These are phyloP conservation scores for Leccinum aurantiacum DNA, from an alignment of 768 basidiomycete species.

Conservation along the genomic window DNA sequence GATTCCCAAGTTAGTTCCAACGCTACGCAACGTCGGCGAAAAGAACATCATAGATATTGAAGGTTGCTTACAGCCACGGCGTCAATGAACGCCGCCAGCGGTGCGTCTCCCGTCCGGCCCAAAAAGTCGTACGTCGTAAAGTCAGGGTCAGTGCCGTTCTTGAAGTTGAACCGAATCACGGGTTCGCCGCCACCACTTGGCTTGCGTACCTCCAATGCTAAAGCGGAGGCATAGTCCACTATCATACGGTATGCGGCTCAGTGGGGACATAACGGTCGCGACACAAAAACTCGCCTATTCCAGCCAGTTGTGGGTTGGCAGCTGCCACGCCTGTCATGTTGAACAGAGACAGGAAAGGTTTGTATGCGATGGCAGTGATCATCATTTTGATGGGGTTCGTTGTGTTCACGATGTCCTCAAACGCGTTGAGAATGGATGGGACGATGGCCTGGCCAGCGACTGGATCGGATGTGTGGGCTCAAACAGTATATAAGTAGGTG, in stretches of 20 bases:
- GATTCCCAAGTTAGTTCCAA: neutral
- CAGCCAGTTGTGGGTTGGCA: slow-evolving; percentile 51
- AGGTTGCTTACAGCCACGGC: slow-evolving; percentile 35
- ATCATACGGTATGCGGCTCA: neutral
- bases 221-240: slow-evolving; percentile 64
- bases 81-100: slow-evolving; percentile 51
- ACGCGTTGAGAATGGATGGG: slow-evolving; percentile 55
- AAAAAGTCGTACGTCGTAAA: slow-evolving; percentile 53
- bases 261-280: neutral
- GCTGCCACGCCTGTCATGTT: slow-evolving; percentile 66
- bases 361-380: slow-evolving; percentile 67
- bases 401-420: slow-evolving; percentile 50
- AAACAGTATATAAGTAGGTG: neutral
- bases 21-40: neutral
- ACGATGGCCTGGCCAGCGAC: slow-evolving; percentile 68
- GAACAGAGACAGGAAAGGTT: slow-evolving; percentile 76
- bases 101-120: slow-evolving; percentile 47
- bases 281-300: slow-evolving; percentile 45
- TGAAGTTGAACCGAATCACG: slow-evolving; percentile 63
- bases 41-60: neutral
- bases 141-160: slow-evolving; percentile 54
- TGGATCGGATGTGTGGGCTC: slow-evolving; percentile 23
- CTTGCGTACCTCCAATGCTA: slow-evolving; percentile 60
- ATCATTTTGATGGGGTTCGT: slow-evolving; percentile 56
- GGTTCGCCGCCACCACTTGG: slow-evolving; percentile 45